Evolutionary conservation across 2,329 filamentous ascomycete species (phyloP).

Genomic region (Cladosporium sp.): DNA sequence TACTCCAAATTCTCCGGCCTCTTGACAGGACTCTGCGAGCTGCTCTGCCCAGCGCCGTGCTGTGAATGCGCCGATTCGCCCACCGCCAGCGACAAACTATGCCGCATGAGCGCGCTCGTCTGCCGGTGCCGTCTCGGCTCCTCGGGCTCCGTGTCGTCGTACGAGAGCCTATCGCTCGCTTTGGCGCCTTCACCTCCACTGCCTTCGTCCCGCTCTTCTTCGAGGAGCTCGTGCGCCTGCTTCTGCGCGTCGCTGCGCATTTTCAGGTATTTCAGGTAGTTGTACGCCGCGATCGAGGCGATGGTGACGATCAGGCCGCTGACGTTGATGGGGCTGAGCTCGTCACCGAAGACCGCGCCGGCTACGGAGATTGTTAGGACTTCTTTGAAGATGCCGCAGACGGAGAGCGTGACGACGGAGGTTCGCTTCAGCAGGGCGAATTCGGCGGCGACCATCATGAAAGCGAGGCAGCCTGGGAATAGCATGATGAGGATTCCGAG

Average conservation of each 20-base stretch:
- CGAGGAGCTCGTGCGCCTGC: conserved; percentile 38
- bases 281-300: conserved; percentile 82
- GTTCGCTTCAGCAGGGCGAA: conserved; percentile 94
- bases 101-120: conserved; percentile 31
- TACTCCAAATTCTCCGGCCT: conserved; percentile 49
- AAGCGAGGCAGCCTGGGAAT: conserved; percentile 88
- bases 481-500: conserved; percentile 73
- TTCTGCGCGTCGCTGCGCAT: conserved; percentile 76
- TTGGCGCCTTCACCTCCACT: conserved; percentile 19
- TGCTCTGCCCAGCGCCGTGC: conserved; percentile 25
- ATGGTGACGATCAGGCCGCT: conserved; percentile 87
- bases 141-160: conserved; percentile 25
- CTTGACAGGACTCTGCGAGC: conserved; percentile 46
- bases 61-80: neutral
- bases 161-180: conserved; percentile 22
- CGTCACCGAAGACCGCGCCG: conserved; percentile 84
- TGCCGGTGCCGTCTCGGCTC: conserved; percentile 34
- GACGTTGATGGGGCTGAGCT: conserved; percentile 83
- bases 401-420: conserved; percentile 91
- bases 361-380: conserved; percentile 93
- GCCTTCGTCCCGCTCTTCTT: conserved; percentile 9
- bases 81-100: conserved; percentile 27
- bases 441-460: conserved; percentile 94
- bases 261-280: conserved; percentile 88
- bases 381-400: conserved; percentile 98